These are phyloP conservation scores for Corchorus olitorius DNA, from an alignment of 345 rosid genomes.

Conservation along the genomic window DNA sequence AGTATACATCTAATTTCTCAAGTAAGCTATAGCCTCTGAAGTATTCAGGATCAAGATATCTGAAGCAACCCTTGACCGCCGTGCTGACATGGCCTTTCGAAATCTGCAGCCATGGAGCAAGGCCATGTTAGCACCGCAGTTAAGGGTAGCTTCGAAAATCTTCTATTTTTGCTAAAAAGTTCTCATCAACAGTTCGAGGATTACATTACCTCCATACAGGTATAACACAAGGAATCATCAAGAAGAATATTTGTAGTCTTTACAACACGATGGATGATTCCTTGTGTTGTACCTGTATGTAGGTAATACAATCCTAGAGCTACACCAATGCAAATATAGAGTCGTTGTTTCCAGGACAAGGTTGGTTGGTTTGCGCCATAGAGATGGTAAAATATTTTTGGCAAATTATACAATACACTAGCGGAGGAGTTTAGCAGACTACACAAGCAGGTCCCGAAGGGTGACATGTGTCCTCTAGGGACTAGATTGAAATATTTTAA, in stretches of 20 bases:
- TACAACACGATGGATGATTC: conserved; percentile 83
- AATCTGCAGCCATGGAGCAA: conserved; percentile 23
- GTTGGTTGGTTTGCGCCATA: not conserved
- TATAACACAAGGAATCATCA: conserved; percentile 49
- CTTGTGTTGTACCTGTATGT: conserved; percentile 72
- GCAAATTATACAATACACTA: too few species aligned
- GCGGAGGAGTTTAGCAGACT: too few species aligned
- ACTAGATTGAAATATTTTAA: too few species aligned
- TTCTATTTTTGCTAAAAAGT: too few species aligned
- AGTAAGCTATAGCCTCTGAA: conserved; percentile 85
- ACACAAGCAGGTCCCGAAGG: too few species aligned
- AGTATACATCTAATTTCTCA: conserved; percentile 86
- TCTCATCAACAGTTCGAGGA: too few species aligned
- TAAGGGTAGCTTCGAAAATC: too few species aligned
- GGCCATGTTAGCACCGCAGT: conserved; percentile 54
- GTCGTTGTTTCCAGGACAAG: conserved; percentile 81
- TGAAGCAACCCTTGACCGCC: too few species aligned
- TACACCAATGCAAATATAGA: conserved; percentile 80
- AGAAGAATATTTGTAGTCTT: conserved; percentile 86
- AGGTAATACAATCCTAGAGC: conserved; percentile 86
- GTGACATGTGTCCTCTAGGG: too few species aligned
- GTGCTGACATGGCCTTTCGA: too few species aligned
- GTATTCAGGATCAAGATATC: conserved; percentile 55
- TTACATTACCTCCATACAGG: too few species aligned
- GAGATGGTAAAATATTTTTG: not conserved